Evolutionary conservation across 75 land plant species (phyloP), one percentile per base, ranked within the genome.

Genomic region (Chamaecyparis obtusa): DNA sequence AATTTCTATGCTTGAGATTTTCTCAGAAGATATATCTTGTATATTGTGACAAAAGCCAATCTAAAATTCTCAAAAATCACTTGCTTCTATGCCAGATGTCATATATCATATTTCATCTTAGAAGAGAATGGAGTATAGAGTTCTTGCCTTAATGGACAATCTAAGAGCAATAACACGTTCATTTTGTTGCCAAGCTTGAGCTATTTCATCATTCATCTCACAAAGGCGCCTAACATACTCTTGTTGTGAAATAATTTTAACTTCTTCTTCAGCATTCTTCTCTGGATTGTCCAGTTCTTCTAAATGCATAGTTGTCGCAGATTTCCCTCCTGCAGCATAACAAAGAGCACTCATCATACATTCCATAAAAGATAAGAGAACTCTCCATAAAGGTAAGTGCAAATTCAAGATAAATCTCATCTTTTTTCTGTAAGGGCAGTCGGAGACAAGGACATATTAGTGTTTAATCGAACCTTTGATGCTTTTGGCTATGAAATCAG

Each of bases 171-270:
- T 86, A 46, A 93, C 94, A 85, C 95, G 95, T 85, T 95, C 97
- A 83, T 89, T 92, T 55, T 90, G 92, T 86, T 79, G 35, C 98
- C 98, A 96, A 85, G 98, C 94, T 85, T 88, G 90, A 36, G 56
- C 75, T 49, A 96, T 94, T 87, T 96, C 95, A 88, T 93, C 91
- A 85, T 96, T 95, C 9, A 96, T 92, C 74, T 94, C 97, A 60
- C 90, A 91, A 83, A 96, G 84, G 19, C 92, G 89, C 35, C 90
- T 87, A 41, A 95, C 90, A 90, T 94, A 96, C 69, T 96, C 95
- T 85, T 94, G 92, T 81, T 91, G 89, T 41, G 95, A 89, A 41
- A 96, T 87, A 51, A 91, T 87, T 85, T 93, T 92, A 49, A 74
- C 88, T 77, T 88, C 93, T 57, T 92, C 92, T 77, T 90, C 90